Percentiles rank a stretch among this genome's conserved stretches.
Conservation (phyloP, 176 grass and related monocot genomes). For the Stipa capillata region DNA sequence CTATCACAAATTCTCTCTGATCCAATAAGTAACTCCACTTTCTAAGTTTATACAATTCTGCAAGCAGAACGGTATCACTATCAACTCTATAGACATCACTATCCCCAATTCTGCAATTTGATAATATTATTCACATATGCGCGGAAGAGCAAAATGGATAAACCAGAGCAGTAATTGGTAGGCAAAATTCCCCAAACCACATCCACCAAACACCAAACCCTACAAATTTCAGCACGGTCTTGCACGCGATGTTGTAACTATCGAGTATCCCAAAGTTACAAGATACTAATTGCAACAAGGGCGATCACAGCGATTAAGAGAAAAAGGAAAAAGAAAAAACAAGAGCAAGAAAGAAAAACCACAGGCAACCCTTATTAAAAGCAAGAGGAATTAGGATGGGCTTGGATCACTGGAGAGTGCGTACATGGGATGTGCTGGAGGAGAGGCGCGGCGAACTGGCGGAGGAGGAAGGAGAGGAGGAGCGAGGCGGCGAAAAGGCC, state of each 20-base stretch:
- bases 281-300: not conserved
- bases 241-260: not conserved
- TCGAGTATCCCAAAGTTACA: not conserved
- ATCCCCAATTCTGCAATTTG: not conserved
- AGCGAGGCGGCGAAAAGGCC: constrained; percentile 46
- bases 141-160: not conserved
- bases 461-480: constrained; percentile 39
- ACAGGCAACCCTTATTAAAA: not conserved
- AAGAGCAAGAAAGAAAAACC: not conserved
- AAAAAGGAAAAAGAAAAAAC: not conserved
- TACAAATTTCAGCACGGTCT: not conserved
- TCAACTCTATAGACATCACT: not conserved
- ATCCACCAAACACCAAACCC: not conserved
- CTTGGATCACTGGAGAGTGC: not conserved
- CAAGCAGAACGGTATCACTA: not conserved
- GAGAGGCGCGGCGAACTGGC: constrained; percentile 41
- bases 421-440: constrained; percentile 43
- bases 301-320: not conserved
- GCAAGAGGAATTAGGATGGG: not conserved
- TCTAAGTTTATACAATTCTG: not conserved
- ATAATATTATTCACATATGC: not conserved
- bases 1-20: not conserved
- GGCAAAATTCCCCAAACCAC: not conserved
- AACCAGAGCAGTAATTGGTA: not conserved
- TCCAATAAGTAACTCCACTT: not conserved